A percentile compares a stretch with the other conserved stretches of the same genome.
phyloP scores from a whole-genome alignment of 2,329 filamentous ascomycete genomes.

The Verticillium albo-atrum region DNA sequence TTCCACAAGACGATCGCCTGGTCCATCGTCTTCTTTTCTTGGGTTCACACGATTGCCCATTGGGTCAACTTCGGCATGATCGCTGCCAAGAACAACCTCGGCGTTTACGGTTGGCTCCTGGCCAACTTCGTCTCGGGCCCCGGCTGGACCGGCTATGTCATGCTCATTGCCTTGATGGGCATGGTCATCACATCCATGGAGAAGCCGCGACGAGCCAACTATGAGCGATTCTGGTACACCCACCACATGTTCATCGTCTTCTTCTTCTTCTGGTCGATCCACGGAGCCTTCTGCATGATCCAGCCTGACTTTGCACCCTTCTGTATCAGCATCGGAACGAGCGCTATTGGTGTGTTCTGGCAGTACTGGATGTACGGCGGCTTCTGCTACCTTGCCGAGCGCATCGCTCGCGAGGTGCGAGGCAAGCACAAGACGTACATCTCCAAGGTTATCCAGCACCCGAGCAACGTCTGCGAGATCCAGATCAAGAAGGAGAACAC shows the following conservation, averaged over 20 bases:
- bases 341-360: slow-evolving; percentile 75
- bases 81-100: slow-evolving; percentile 68
- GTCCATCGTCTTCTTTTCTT: slow-evolving; percentile 86
- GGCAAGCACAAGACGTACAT: slow-evolving; percentile 81
- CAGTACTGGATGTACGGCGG: slow-evolving; percentile 87
- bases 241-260: slow-evolving; percentile 86
- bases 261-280: slow-evolving; percentile 88
- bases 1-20: slow-evolving; percentile 83
- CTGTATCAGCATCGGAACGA: slow-evolving; percentile 62
- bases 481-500: slow-evolving; percentile 90
- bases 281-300: slow-evolving; percentile 89
- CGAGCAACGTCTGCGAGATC: slow-evolving; percentile 84
- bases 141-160: slow-evolving; percentile 82
- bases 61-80: slow-evolving; percentile 84
- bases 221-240: slow-evolving; percentile 87
- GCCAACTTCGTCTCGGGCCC: slow-evolving; percentile 76
- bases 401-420: slow-evolving; percentile 71
- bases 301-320: slow-evolving; percentile 77
- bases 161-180: slow-evolving; percentile 72
- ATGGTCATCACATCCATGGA: slow-evolving; percentile 77
- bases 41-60: slow-evolving; percentile 81
- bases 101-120: slow-evolving; percentile 71
- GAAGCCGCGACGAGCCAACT: slow-evolving; percentile 74
- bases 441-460: slow-evolving; percentile 85
- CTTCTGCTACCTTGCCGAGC: slow-evolving; percentile 74